Evolutionary conservation across 805 yeast species (phyloP).

Genomic region (Zygoascus bituminiphila): DNA sequence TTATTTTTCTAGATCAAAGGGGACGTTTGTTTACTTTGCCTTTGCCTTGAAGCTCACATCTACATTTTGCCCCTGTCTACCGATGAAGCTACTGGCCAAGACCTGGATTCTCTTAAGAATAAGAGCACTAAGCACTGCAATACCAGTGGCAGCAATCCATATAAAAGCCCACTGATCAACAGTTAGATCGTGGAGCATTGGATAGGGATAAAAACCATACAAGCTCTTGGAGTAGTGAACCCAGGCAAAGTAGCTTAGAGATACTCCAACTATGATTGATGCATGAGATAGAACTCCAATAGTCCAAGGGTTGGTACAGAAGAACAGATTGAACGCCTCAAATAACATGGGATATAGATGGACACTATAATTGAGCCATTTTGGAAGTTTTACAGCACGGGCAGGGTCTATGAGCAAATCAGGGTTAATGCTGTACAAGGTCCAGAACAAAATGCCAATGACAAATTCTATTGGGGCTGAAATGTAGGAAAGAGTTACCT

Average conservation of each 20-base stretch:
- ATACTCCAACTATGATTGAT: conserved; percentile 14
- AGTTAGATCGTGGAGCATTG: conserved; percentile 22
- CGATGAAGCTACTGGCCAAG: background rate
- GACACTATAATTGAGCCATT: conserved; percentile 4
- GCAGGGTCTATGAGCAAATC: background rate
- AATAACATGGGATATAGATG: conserved; percentile 1
- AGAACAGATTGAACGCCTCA: background rate
- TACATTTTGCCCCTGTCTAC: no score
- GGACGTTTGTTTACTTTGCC: background rate
- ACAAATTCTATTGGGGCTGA: conserved; percentile 29
- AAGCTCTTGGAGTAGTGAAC: conserved; percentile 20
- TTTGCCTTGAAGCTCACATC: background rate
- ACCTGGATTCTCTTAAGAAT: background rate
- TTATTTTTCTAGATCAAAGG: no score
- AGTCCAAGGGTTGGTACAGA: background rate
- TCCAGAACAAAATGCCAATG: conserved; percentile 29
- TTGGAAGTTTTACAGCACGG: background rate
- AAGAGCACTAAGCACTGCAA: conserved; percentile 6
- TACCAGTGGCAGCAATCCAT: conserved; percentile 17
- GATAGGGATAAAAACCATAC: conserved; percentile 30
- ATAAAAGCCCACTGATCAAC: conserved; percentile 17
- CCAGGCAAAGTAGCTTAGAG: conserved; percentile 29
- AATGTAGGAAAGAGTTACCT: conserved; percentile 5
- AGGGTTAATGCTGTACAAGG: conserved; percentile 5
- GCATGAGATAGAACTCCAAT: background rate